Evolutionary conservation across 805 yeast genomes (phyloP), one percentile per base, ranked within the genome.

Genomic region (Saturnispora halmiae): DNA sequence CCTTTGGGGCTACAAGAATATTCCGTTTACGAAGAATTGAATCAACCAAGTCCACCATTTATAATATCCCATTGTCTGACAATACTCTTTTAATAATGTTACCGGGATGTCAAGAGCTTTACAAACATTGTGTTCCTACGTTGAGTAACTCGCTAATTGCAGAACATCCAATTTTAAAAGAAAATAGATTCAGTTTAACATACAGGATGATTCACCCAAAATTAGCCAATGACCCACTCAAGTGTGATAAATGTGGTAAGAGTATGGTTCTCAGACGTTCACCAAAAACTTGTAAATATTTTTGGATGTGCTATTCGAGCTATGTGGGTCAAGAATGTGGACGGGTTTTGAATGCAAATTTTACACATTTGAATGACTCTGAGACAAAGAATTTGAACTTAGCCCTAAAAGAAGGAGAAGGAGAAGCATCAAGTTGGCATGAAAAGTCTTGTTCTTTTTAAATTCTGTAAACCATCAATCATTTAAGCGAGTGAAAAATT

Each of bases 51-150:
- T 42, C 48, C 8, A 31, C 36, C 9, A 74, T 19, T 65, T 68
- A 53, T 60, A 56, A 81, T 22, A 64, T 79, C 1, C 79, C 77
- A n/a, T 52, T 79, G 3, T 81, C 84, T 0, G 87, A 83, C 54
- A 83, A 83, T 51, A 69, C 83, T 7, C 55, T 83, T 29, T 51
- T 82, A 2, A 58, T 83, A 2, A 82, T 83, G 94, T 77, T 79
- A 44, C 81, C 85, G 1, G 86, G 85, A 1, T 77, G 83, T 46
- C 94, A 83, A 54, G 94, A 83, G 47, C 74, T 72, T 38, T 83
- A 61, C 54, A 81, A 77, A 51, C 94, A 84, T 51, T 64, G 76
- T 44, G 74, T 83, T 0, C 72, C 73, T 4, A 64, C 76, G 1
- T 58, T 67, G 31, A 54, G 58, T 5, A 60, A 60, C 43, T 56